Conservation (phyloP, 108 stramenopile genomes). For the Discostella stelligeroides region DNA sequence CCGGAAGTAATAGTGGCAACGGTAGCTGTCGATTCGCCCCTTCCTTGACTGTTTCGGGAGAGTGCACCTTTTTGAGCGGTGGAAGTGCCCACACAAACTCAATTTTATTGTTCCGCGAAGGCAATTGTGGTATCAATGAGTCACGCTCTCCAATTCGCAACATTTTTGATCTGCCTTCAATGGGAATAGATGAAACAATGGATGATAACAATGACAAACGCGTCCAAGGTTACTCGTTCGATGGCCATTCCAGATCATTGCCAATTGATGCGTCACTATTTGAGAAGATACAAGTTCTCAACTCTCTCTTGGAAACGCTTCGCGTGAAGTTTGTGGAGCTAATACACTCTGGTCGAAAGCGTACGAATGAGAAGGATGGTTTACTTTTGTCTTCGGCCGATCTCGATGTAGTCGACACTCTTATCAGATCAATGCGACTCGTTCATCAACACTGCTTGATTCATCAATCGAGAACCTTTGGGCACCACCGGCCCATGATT, state of each 20-base stretch:
- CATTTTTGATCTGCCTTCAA: conserved; percentile 34
- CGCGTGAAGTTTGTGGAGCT: conserved; percentile 43
- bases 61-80: conserved; percentile 35
- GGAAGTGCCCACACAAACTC: conserved; percentile 43
- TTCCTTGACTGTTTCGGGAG: conserved; percentile 27
- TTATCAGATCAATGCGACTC: conserved; percentile 27
- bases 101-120: conserved; percentile 27
- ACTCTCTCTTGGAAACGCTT: conserved; percentile 39
- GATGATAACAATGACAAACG: not conserved
- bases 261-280: conserved; percentile 12
- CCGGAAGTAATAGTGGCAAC: conserved; percentile 3
- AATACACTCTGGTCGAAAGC: conserved; percentile 27
- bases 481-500: not conserved
- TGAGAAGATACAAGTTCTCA: conserved; percentile 31
- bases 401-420: conserved; percentile 34
- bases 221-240: not conserved
- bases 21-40: conserved; percentile 17
- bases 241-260: not conserved
- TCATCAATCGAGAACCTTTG: not conserved
- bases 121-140: not conserved
- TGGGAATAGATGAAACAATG: conserved; percentile 13
- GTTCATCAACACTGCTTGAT: conserved; percentile 11
- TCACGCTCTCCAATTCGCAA: conserved; percentile 18
- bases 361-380: conserved; percentile 21
- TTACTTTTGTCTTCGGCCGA: conserved; percentile 27